Conservation (phyloP, 805 yeast genomes). For the Komagataella phaffii region DNA sequence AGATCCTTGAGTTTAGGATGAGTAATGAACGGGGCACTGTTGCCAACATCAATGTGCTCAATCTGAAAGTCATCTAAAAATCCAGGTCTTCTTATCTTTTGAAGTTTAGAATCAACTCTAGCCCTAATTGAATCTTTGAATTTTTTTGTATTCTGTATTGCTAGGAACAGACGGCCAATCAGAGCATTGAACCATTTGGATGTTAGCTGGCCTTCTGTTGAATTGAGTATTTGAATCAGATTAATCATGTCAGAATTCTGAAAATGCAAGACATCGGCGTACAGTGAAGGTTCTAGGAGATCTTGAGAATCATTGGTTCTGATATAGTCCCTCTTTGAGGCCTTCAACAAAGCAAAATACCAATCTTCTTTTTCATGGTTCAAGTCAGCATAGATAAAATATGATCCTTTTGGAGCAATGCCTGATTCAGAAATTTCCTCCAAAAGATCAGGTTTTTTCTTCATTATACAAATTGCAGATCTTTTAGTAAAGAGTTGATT, state of each 20-base stretch:
- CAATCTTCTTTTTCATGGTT: constrained; percentile 86
- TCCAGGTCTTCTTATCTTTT: constrained; percentile 75
- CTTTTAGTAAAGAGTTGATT: constrained; percentile 71
- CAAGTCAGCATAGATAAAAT: constrained; percentile 62
- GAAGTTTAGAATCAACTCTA: constrained; percentile 57
- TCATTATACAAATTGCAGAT: constrained; percentile 50
- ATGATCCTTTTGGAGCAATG: constrained; percentile 22
- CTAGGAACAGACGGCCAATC: constrained; percentile 69
- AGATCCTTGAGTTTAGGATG: constrained; percentile 56
- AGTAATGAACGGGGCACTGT: constrained; percentile 67
- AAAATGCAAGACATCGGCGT: constrained; percentile 66
- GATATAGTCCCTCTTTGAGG: constrained; percentile 35
- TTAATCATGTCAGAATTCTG: constrained; percentile 59
- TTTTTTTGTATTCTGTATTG: constrained; percentile 58
- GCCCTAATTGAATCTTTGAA: constrained; percentile 43
- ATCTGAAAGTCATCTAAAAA: constrained; percentile 76
- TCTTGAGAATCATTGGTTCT: constrained; percentile 12
- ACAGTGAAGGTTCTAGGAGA: constrained; percentile 38
- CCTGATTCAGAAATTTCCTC: constrained; percentile 3
- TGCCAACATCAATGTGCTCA: constrained; percentile 60
- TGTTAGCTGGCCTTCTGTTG: constrained; percentile 71
- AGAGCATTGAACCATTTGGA: constrained; percentile 88
- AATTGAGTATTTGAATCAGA: constrained; percentile 63
- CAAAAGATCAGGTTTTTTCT: constrained; percentile 4
- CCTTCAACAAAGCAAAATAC: constrained; percentile 76